Percentiles rank a stretch among this genome's conserved stretches.
These are phyloP conservation scores for Esteya vermicola DNA, from an alignment of 2,329 filamentous ascomycete genomes.

Conservation along the genomic window DNA sequence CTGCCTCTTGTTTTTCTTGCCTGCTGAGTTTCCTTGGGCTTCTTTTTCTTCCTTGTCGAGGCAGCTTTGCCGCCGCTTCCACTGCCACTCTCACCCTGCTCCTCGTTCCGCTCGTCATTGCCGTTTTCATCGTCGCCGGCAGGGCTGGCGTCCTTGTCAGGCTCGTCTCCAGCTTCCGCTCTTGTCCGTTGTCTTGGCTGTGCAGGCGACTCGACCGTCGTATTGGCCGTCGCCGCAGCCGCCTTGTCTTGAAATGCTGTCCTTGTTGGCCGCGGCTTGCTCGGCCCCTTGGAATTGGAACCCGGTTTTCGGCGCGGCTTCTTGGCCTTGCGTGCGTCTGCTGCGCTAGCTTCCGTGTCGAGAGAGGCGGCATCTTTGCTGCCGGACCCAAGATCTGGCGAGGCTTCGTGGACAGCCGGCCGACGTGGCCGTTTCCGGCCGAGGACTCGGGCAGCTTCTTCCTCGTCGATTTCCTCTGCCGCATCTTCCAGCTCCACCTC, in stretches of 20 bases:
- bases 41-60: constrained; percentile 11
- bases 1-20: no score
- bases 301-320: constrained; percentile 22
- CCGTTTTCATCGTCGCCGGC: no score
- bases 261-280: constrained; percentile 18
- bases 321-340: constrained; percentile 19
- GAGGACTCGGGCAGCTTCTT: constrained; percentile 26
- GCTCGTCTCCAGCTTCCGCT: no score
- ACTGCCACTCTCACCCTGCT: background rate
- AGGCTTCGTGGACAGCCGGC: constrained; percentile 19
- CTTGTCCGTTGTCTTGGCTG: no score
- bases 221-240: no score
- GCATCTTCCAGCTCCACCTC: constrained; percentile 14
- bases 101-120: no score
- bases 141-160: no score
- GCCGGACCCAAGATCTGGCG: constrained; percentile 26
- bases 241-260: background rate
- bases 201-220: no score
- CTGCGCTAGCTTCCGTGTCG: constrained; percentile 13
- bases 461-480: constrained; percentile 28
- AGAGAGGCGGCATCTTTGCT: constrained; percentile 17
- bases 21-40: background rate
- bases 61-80: background rate
- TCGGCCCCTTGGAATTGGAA: no score
- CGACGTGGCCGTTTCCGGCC: constrained; percentile 28